Base-by-base conservation (phyloP, 345 rosid species). In the Pugionium dolabratum region DNA sequence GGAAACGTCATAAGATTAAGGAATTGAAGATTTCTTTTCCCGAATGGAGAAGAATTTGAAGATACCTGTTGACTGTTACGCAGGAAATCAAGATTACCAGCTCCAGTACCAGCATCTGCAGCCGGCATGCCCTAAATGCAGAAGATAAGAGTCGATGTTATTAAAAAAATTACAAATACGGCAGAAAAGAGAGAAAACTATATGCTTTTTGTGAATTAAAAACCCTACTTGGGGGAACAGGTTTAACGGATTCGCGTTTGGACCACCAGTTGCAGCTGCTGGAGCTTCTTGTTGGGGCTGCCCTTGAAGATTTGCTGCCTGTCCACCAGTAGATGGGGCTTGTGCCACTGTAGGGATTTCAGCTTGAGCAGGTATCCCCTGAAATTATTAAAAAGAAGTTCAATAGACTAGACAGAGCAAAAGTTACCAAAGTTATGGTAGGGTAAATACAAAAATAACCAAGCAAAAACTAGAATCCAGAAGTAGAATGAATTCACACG, bases 41-140 rank as follows among this genome's bases (percentile, higher is more conserved):
- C 8, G 4, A 48, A 43, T 34, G 37, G 49, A 43, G 41, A 61
- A 29, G 41, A 49, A 40, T 46, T 48, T 28, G 40, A 39, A 37
- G 39, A 47, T 55, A 93, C 97, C 96, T 94, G 99, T 66, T 79
- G 99, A 55, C 99, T 94, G 79, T 88, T 94, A 26, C 95, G 87
- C 36, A 88, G 84, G 57, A 94, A 90, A 68, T 94, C 99, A 57
- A 94, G 95, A 74, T 78, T 84, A 52, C 92, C 95, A 6, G 88
- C 90, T 53, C 90, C 90, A 54, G 83, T 86, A 69, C 77, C 78
- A 56, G 91, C 67, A 43, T 91, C 97, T 77, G 85, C 71, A 55
- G 71, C 79, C 0, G 98, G 94, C 86, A 93, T 84, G 67, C 98
- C 98, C 98, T 93, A 83, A 35, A n/a, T 47, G 45, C 44, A 56